These are phyloP conservation scores for Ceraceosorus guamensis DNA, from an alignment of 1,284 basidiomycete genomes.

Conservation along the genomic window DNA sequence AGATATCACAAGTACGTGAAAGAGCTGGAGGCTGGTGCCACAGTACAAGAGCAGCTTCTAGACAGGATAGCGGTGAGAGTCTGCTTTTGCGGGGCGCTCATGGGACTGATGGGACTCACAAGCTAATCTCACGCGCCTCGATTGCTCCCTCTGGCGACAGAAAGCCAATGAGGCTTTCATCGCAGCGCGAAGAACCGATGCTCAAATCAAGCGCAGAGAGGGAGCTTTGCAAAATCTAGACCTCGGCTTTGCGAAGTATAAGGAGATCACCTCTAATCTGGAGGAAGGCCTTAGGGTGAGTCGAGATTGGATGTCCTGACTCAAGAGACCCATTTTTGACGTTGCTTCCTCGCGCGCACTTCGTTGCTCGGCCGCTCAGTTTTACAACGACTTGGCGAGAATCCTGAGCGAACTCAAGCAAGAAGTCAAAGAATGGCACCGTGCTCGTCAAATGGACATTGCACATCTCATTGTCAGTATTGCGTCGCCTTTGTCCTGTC, in stretches of 20 bases:
- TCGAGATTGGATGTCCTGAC: background rate
- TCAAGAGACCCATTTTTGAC: background rate
- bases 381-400: constrained; percentile 33
- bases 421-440: constrained; percentile 23
- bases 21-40: constrained; percentile 59
- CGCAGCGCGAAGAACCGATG: constrained; percentile 69
- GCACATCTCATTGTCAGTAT: background rate
- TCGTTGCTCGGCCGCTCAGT: constrained; percentile 46
- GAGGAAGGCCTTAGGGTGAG: constrained; percentile 65
- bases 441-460: constrained; percentile 21
- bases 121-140: background rate
- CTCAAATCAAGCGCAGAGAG: constrained; percentile 72
- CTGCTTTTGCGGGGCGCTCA: background rate
- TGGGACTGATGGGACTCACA: no score
- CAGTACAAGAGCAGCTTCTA: constrained; percentile 62
- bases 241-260: constrained; percentile 77
- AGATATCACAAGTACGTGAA: constrained; percentile 72
- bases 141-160: constrained; percentile 50
- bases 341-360: background rate
- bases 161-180: constrained; percentile 69
- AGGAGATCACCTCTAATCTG: constrained; percentile 74
- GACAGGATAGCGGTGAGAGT: constrained; percentile 61
- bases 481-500: background rate
- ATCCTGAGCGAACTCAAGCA: constrained; percentile 25
- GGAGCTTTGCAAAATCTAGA: constrained; percentile 78